phyloP scores from a whole-genome alignment of 179 eudicot species.

The Amaranthus tricolor region DNA sequence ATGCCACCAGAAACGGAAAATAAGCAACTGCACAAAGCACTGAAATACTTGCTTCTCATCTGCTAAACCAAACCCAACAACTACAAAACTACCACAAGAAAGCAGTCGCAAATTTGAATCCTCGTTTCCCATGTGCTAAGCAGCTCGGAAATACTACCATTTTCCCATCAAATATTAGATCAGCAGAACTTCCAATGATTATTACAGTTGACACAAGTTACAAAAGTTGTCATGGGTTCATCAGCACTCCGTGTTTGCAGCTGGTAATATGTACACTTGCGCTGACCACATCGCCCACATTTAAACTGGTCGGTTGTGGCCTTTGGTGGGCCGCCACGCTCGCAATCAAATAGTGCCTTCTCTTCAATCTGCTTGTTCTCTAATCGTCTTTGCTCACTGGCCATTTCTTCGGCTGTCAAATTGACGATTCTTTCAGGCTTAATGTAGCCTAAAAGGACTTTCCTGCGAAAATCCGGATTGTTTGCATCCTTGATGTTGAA shows the following conservation, averaged over 20 bases:
- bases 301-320: conserved; percentile 66
- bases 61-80: too few species aligned
- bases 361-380: conserved; percentile 58
- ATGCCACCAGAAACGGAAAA: too few species aligned
- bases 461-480: conserved; percentile 74
- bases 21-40: too few species aligned
- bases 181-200: conserved; percentile 52
- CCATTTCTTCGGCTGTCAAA: conserved; percentile 68
- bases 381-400: conserved; percentile 50
- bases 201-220: conserved; percentile 68
- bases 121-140: too few species aligned
- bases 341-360: conserved; percentile 69
- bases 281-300: conserved; percentile 69
- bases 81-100: too few species aligned
- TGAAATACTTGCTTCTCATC: too few species aligned
- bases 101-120: too few species aligned
- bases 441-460: conserved; percentile 52
- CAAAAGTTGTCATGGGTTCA: conserved; percentile 81
- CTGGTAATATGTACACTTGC: conserved; percentile 63
- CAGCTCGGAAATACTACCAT: not conserved
- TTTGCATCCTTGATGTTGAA: conserved; percentile 68
- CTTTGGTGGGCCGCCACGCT: conserved; percentile 49
- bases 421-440: conserved; percentile 46
- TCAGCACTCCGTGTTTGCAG: conserved; percentile 79
- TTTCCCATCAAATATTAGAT: not conserved